These are phyloP conservation scores for Asterophora parasitica DNA, from an alignment of 768 basidiomycete species.

Conservation along the genomic window DNA sequence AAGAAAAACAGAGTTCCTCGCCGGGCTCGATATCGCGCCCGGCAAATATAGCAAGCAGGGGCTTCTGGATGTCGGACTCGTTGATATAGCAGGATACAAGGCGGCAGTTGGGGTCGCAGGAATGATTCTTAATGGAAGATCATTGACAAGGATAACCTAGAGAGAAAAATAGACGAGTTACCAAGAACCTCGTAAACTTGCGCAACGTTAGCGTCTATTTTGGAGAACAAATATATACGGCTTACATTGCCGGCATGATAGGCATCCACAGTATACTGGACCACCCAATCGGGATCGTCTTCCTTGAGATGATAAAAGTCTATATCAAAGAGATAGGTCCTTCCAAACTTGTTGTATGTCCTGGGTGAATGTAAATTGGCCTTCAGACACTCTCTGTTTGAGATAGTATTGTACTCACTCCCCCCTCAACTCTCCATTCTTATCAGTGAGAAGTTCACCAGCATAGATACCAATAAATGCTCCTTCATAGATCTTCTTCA, in stretches of 20 bases:
- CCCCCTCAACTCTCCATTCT: conserved; percentile 64
- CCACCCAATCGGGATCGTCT: conserved; percentile 29
- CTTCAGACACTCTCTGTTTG: neutral
- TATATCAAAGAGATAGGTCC: conserved; percentile 79
- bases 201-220: conserved; percentile 1
- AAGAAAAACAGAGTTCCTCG: conserved; percentile 78
- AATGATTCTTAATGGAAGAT: conserved; percentile 64
- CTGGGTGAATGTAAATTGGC: conserved; percentile 29
- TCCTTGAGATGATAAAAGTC: conserved; percentile 67
- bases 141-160: neutral
- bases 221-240: conserved; percentile 9
- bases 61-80: conserved; percentile 67
- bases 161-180: conserved; percentile 30
- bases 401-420: conserved; percentile 39
- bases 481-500: conserved; percentile 59
- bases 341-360: conserved; percentile 66
- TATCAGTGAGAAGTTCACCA: conserved; percentile 74
- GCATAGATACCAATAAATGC: conserved; percentile 82
- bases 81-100: conserved; percentile 76
- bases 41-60: conserved; percentile 65
- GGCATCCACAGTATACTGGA: conserved; percentile 70
- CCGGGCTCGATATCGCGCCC: conserved; percentile 52
- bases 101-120: conserved; percentile 80
- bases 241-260: conserved; percentile 84
- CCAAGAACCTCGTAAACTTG: conserved; percentile 89